phyloP scores from a whole-genome alignment of 2,329 filamentous ascomycete genomes.

The Myotisia sp. region DNA sequence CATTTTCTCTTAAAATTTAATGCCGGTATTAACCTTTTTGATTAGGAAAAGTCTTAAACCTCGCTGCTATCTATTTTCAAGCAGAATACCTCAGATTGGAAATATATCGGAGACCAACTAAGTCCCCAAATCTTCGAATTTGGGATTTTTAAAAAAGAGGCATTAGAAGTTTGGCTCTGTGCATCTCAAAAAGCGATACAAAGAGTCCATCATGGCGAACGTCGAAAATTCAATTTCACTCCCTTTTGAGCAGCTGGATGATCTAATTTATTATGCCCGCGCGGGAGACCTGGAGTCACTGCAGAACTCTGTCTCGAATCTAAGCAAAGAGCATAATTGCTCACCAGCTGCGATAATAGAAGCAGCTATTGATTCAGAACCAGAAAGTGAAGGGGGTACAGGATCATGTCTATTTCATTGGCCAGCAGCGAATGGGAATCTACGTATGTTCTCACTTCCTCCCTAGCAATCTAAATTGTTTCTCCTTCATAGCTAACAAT shows the following conservation, averaged over 20 bases:
- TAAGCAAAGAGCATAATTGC: slow-evolving; percentile 49
- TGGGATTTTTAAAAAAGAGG: no score
- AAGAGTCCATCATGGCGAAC: no score
- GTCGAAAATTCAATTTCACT: slow-evolving; percentile 26
- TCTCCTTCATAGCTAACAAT: slow-evolving; percentile 3
- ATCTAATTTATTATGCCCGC: slow-evolving; percentile 77
- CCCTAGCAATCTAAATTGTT: no score
- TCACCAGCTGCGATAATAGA: slow-evolving; percentile 50
- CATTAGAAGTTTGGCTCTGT: no score
- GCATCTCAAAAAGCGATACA: no score
- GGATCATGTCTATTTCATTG: slow-evolving; percentile 56
- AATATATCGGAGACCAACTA: no score
- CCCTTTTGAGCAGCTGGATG: slow-evolving; percentile 70
- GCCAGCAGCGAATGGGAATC: slow-evolving; percentile 78
- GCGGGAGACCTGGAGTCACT: slow-evolving; percentile 62
- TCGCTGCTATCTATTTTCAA: no score
- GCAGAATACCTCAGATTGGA: no score
- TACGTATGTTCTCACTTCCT: slow-evolving; percentile 48
- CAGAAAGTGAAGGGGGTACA: slow-evolving; percentile 52
- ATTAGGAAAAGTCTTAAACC: no score
- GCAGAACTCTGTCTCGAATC: slow-evolving; percentile 40
- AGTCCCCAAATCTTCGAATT: no score
- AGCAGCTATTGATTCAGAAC: slow-evolving; percentile 57
- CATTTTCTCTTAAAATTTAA: no score
- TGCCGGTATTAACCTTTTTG: no score